Conservation (phyloP, 176 grass and related monocot species). For the Cymbopogon citratus region DNA sequence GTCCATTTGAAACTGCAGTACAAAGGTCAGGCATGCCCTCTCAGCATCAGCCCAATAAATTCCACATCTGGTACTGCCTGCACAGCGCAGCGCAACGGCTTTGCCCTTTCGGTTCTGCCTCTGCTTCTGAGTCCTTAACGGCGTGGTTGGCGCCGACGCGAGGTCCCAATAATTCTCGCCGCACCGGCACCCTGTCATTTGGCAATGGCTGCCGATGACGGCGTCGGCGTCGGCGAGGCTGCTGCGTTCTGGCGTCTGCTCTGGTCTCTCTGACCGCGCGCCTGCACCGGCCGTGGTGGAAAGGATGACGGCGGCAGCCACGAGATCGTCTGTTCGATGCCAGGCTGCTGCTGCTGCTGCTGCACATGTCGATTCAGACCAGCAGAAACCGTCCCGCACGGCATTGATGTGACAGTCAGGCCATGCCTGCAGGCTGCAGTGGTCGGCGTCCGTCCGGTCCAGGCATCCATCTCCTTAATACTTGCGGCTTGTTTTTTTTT, state of each 20-base stretch:
- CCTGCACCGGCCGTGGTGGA: not conserved
- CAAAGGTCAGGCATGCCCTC: not conserved
- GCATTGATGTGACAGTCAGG: constrained; percentile 1
- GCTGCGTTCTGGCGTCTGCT: not conserved
- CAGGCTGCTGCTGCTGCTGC: not conserved
- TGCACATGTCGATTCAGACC: constrained; percentile 11
- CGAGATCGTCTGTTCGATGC: not conserved
- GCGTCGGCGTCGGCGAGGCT: not conserved
- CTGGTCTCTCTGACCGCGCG: not conserved
- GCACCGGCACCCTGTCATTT: not conserved
- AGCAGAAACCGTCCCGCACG: not conserved
- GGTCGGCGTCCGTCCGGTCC: not conserved
- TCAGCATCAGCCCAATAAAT: not conserved
- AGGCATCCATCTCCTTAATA: not conserved
- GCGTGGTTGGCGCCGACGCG: not conserved
- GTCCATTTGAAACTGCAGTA: not conserved
- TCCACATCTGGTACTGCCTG: not conserved
- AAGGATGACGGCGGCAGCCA: not conserved
- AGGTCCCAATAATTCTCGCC: not conserved
- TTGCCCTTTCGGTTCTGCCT: not conserved
- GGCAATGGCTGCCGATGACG: not conserved
- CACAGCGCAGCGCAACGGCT: not conserved
- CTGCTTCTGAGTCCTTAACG: no score
- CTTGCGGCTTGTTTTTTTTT: no score
- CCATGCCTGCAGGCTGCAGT: not conserved